These are phyloP conservation scores for Thalassiosira oceanica DNA, from an alignment of 352 stramenopile genomes.

Conservation along the genomic window DNA sequence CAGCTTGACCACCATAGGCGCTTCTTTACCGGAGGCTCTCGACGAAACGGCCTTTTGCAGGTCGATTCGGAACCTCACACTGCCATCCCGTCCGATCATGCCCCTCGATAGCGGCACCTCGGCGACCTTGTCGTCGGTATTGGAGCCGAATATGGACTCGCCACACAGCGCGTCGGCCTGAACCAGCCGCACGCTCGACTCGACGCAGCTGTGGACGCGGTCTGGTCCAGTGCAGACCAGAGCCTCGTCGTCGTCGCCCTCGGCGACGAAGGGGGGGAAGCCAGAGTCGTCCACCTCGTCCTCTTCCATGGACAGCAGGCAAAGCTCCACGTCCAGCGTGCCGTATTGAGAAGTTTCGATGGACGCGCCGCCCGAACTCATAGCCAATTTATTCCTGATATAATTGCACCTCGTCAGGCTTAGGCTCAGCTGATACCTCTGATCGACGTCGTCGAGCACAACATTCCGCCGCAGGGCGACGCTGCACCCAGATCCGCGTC, in stretches of 20 bases:
- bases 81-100: slow-evolving; percentile 38
- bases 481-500: neutral
- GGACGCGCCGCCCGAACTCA: slow-evolving; percentile 5
- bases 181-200: slow-evolving; percentile 20
- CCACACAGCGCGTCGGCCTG: too few species aligned
- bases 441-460: slow-evolving; percentile 55
- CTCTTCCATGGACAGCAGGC: slow-evolving; percentile 57
- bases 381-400: neutral
- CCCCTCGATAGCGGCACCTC: slow-evolving; percentile 36
- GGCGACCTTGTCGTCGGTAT: slow-evolving; percentile 2
- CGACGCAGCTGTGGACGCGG: slow-evolving; percentile 37
- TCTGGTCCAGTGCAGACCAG: slow-evolving; percentile 52
- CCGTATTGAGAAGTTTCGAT: slow-evolving; percentile 3
- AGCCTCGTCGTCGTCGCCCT: slow-evolving; percentile 51
- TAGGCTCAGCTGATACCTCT: slow-evolving; percentile 58
- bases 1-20: slow-evolving; percentile 28
- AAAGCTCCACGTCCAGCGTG: slow-evolving; percentile 45
- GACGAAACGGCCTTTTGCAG: slow-evolving; percentile 16
- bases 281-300: slow-evolving; percentile 60
- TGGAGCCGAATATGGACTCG: too few species aligned
- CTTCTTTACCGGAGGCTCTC: neutral
- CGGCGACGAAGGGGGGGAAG: slow-evolving; percentile 47
- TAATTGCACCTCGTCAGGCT: slow-evolving; percentile 34
- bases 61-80: slow-evolving; percentile 47
- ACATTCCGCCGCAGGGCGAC: slow-evolving; percentile 49